Conservation (phyloP, 2,329 filamentous ascomycete species). For the Graphiopsis chlorocephala region DNA sequence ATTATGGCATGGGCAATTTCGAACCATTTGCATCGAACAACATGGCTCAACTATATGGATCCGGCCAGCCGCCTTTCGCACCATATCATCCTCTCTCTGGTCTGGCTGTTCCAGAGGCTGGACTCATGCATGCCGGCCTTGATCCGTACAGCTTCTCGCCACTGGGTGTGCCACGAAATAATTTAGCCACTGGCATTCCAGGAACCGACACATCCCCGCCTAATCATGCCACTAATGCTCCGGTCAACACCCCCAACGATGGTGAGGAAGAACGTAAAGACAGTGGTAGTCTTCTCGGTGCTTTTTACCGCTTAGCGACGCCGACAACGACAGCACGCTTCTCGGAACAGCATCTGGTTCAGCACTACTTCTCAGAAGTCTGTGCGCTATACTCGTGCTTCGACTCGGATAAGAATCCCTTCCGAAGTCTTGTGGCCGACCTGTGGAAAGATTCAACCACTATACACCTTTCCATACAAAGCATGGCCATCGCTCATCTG, state of each 20-base stretch:
- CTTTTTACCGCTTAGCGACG: slow-evolving; percentile 26
- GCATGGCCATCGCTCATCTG: slow-evolving; percentile 62
- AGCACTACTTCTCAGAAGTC: slow-evolving; percentile 64
- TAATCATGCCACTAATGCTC: not conserved
- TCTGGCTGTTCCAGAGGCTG: not conserved
- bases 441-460: slow-evolving; percentile 58
- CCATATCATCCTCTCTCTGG: not conserved
- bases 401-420: slow-evolving; percentile 61
- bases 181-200: not conserved
- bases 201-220: not conserved
- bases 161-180: not conserved
- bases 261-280: not conserved
- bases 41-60: slow-evolving; percentile 3
- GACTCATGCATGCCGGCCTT: not conserved
- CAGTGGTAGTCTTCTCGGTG: slow-evolving; percentile 20
- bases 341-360: slow-evolving; percentile 48
- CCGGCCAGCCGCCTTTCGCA: not conserved
- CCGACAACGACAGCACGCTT: slow-evolving; percentile 31
- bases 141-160: slow-evolving; percentile 2
- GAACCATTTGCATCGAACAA: slow-evolving; percentile 1
- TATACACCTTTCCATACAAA: slow-evolving; percentile 61
- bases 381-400: slow-evolving; percentile 63
- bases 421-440: slow-evolving; percentile 56
- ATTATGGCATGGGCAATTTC: not conserved
- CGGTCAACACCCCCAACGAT: not conserved